Conservation (phyloP, 2,329 filamentous ascomycete species). For the Aspergillus fijiensis region DNA sequence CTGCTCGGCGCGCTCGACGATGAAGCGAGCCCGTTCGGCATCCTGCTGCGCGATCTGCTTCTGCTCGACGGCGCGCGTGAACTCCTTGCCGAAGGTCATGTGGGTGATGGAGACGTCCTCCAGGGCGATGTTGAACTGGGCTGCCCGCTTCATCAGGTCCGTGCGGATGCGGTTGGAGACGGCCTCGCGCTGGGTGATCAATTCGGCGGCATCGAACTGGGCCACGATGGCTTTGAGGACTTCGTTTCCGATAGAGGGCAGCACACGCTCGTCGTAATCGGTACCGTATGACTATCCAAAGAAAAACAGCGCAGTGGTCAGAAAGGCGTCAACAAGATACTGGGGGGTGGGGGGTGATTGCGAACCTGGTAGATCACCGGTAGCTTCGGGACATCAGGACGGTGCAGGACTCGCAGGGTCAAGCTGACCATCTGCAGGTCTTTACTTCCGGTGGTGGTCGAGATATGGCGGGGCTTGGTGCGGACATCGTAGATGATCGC, state of each 20-base stretch:
- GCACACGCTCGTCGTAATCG: conserved; percentile 97
- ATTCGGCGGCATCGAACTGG: conserved; percentile 96
- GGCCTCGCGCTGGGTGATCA: conserved; percentile 98
- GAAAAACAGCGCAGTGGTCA: not conserved
- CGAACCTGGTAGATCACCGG: conserved; percentile 98
- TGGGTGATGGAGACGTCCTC: conserved; percentile 99
- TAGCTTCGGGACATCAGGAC: conserved; percentile 86
- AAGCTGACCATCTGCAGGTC: conserved; percentile 99
- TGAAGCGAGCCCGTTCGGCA: conserved; percentile 93
- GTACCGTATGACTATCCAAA: conserved; percentile 77
- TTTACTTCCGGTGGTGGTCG: conserved; percentile 96
- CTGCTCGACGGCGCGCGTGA: conserved; percentile 98
- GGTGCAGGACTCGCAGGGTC: conserved; percentile 90
- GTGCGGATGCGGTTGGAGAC: conserved; percentile 91
- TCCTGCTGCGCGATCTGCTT: conserved; percentile 99
- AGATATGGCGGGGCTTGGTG: conserved; percentile 95
- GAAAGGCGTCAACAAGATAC: not conserved
- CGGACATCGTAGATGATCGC: conserved; percentile 95
- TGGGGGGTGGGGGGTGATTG: not conserved
- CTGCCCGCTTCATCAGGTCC: conserved; percentile 86
- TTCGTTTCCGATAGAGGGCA: conserved; percentile 98
- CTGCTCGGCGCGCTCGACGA: conserved; percentile 98
- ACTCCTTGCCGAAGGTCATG: conserved; percentile 99
- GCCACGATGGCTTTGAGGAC: conserved; percentile 98
- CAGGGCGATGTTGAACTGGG: conserved; percentile 98